A percentile compares a stretch with the other conserved stretches of the same genome.
Evolutionary conservation across 305 asterid species (phyloP).

Genomic region (Fraxinus angustifolia): DNA sequence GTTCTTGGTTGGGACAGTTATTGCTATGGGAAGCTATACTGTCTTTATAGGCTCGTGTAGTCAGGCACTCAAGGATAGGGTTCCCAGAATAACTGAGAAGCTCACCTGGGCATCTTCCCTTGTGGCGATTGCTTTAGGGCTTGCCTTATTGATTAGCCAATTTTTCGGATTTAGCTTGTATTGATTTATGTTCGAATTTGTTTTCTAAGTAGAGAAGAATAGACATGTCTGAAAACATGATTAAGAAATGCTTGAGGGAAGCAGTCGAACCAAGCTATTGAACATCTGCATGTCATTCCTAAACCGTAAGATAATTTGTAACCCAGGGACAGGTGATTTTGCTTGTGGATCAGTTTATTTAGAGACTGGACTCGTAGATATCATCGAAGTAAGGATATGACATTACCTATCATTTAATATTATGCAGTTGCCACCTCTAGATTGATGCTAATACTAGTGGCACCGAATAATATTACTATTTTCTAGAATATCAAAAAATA

Average conservation of each 20-base stretch:
- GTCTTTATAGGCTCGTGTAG: conserved; percentile 89
- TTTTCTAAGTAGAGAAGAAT: not conserved
- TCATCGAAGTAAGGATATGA: conserved; percentile 60
- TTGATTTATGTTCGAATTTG: conserved; percentile 29
- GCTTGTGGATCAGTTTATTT: not conserved
- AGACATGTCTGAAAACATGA: not conserved
- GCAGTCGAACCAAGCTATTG: not conserved
- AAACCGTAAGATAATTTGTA: not conserved
- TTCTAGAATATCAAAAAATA: conserved; percentile 35
- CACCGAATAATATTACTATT: not conserved
- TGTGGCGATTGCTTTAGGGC: conserved; percentile 74
- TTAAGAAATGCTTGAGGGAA: not conserved
- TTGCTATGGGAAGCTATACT: conserved; percentile 96
- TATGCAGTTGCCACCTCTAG: too few species aligned
- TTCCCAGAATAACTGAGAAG: conserved; percentile 91
- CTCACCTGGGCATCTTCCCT: conserved; percentile 94
- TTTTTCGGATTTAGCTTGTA: conserved; percentile 79
- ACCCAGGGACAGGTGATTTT: not conserved
- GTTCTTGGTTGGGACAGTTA: conserved; percentile 89
- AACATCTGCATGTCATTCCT: not conserved
- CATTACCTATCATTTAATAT: too few species aligned
- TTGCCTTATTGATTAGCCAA: conserved; percentile 71
- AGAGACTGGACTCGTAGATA: conserved; percentile 43
- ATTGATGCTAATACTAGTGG: not conserved
- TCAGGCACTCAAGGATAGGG: conserved; percentile 75